Conservation (phyloP, 192 early-diverging fungal species). For the Coemansia sp. region DNA sequence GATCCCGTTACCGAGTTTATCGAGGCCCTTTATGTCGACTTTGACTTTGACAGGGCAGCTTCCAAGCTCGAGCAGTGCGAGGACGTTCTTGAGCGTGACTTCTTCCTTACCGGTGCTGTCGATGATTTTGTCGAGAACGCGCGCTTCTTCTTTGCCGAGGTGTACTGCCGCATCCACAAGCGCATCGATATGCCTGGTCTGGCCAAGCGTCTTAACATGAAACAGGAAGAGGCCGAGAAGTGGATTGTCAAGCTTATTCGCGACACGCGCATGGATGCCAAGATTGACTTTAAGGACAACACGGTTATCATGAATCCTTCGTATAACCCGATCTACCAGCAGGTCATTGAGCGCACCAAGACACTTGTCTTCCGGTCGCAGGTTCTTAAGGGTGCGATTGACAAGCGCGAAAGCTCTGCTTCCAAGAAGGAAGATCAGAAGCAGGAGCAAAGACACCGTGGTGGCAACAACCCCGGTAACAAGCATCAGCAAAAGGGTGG, state of each 20-base stretch:
- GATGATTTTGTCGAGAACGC: constrained; percentile 96
- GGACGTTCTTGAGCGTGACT: constrained; percentile 83
- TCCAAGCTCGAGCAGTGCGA: constrained; percentile 86
- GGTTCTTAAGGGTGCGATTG: constrained; percentile 82
- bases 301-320: constrained; percentile 92
- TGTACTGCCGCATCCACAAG: constrained; percentile 96
- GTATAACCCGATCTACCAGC: constrained; percentile 85
- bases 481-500: constrained; percentile 34
- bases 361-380: constrained; percentile 89
- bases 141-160: constrained; percentile 91
- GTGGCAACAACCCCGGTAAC: constrained; percentile 14
- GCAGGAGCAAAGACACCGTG: constrained; percentile 24
- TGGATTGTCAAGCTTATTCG: constrained; percentile 98
- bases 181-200: constrained; percentile 90
- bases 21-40: constrained; percentile 86
- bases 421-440: constrained; percentile 44
- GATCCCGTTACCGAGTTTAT: constrained; percentile 96
- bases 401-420: constrained; percentile 66
- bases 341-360: constrained; percentile 94
- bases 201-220: constrained; percentile 80
- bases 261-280: constrained; percentile 93
- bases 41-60: constrained; percentile 93
- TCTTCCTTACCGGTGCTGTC: constrained; percentile 84
- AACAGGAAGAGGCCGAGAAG: constrained; percentile 89
- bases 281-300: constrained; percentile 94